Evolutionary conservation across 2,329 filamentous ascomycete genomes (phyloP).

Genomic region (Alternaria metachromatica): DNA sequence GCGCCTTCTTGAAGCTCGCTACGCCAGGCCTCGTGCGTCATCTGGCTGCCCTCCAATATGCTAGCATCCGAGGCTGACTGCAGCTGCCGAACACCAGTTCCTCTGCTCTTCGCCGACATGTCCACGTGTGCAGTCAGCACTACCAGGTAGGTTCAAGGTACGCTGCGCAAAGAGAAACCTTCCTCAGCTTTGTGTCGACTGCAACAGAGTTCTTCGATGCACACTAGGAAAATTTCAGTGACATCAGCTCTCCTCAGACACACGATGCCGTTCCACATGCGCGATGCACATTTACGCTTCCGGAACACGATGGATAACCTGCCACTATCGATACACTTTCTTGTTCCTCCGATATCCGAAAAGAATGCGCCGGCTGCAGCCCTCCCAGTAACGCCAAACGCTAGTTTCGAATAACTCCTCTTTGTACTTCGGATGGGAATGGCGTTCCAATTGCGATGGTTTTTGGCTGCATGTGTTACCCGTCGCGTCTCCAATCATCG

Average conservation of each 20-base stretch:
- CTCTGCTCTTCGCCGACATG: background rate
- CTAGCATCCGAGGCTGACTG: conserved; percentile 6
- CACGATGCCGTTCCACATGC: background rate
- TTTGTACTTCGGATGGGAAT: background rate
- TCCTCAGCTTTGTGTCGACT: background rate
- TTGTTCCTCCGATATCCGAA: conserved; percentile 17
- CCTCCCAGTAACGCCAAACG: background rate
- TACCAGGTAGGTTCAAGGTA: background rate
- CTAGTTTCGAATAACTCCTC: background rate
- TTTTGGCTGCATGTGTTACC: background rate
- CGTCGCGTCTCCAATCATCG: background rate
- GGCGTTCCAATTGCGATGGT: background rate
- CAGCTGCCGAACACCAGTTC: conserved; percentile 1
- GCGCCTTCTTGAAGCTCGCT: conserved; percentile 13
- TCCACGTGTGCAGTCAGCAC: background rate
- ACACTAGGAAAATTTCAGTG: background rate
- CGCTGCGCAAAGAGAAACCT: background rate
- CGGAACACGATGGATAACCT: conserved; percentile 11
- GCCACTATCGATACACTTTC: conserved; percentile 27
- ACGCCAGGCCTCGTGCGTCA: conserved; percentile 3
- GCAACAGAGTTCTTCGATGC: conserved; percentile 1
- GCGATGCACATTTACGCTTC: conserved; percentile 6
- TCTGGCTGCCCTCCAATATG: conserved; percentile 12
- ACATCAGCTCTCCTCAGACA: background rate
- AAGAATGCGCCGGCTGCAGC: conserved; percentile 7